Percentiles rank a stretch among this genome's conserved stretches.
phyloP scores from a whole-genome alignment of 1,139 yeast species.

The Blastobotrys illinoisensis region DNA sequence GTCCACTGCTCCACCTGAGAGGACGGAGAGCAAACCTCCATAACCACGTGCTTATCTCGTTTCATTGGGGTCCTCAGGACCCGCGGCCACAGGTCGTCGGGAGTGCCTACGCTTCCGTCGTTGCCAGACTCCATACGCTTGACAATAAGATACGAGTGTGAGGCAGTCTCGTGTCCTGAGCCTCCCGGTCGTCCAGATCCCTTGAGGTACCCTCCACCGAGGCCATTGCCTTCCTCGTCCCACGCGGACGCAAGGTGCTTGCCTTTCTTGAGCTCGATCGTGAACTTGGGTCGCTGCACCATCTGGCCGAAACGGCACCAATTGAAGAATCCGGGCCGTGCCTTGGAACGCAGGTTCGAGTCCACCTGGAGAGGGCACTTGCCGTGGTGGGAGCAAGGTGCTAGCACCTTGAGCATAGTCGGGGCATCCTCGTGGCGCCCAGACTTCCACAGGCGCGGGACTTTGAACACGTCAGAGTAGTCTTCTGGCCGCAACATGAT shows the following conservation, averaged over 20 bases:
- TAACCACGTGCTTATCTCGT: slow-evolving; percentile 73
- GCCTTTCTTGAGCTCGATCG: slow-evolving; percentile 80
- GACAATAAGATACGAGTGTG: slow-evolving; percentile 69
- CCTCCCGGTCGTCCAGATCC: slow-evolving; percentile 78
- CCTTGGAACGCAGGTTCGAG: slow-evolving; percentile 58
- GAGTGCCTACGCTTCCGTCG: slow-evolving; percentile 5
- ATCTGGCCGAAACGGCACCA: slow-evolving; percentile 77
- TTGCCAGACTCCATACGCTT: slow-evolving; percentile 42
- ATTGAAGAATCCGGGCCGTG: slow-evolving; percentile 41
- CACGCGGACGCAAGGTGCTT: slow-evolving; percentile 66
- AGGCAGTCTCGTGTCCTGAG: slow-evolving; percentile 65
- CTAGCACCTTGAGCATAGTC: slow-evolving; percentile 43
- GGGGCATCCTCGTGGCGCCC: slow-evolving; percentile 32
- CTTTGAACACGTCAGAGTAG: slow-evolving; percentile 51
- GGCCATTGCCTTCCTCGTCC: slow-evolving; percentile 44
- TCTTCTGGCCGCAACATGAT: slow-evolving; percentile 79
- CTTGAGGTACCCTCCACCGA: slow-evolving; percentile 39
- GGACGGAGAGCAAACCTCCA: slow-evolving; percentile 74
- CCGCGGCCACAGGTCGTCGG: slow-evolving; percentile 42
- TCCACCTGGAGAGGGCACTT: slow-evolving; percentile 81
- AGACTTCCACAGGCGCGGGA: slow-evolving; percentile 65
- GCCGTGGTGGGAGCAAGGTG: slow-evolving; percentile 90
- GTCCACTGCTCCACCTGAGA: slow-evolving; percentile 85
- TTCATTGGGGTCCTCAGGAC: slow-evolving; percentile 68
- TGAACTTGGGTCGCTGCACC: slow-evolving; percentile 69